Evolutionary conservation across 108 stramenopile species (phyloP), one percentile per base, ranked within the genome.

Genomic region (Aurantiochytrium sp.): DNA sequence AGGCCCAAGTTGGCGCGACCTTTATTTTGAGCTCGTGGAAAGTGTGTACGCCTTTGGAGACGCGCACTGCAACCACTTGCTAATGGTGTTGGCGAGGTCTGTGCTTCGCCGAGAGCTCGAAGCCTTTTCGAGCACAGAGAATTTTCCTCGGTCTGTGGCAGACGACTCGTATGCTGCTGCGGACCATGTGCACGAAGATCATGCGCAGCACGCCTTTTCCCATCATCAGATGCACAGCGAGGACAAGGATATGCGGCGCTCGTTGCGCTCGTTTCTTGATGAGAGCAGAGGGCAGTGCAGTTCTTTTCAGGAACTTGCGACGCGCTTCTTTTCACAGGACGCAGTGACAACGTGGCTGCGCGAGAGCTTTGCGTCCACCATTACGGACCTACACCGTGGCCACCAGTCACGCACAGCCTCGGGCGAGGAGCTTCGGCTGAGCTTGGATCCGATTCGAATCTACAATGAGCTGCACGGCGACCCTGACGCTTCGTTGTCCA

Each of bases 21-120:
- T 83, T 55, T 83, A 83, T 23, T 83, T 83, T 83, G 76, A 83
- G 45, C 51, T 83, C 14, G 45, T 83, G 18, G 76, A 83, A 35
- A 53, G 76, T 45, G 76, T 83, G 6, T 83, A 83, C 23, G 28
- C 12, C 49, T 53, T 83, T 47, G 76, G 76, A 25, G 76, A 83
- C 76, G 19, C 76, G n/a, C 76, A 83, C 4, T 83, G 49, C 45
- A 45, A 83, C 25, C 76, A 83, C 1, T 23, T 83, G 51, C 6
- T 35, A 0, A 12, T 83, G n/a, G 49, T 83, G 0, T 23, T 83
- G 2, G 76, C 76, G 23, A 43, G 76, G 28, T 47, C n/a, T 12
- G 51, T 83, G n/a, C 51, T 83, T 8, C 76, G 76, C 19, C n/a
- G 19, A 18, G 76, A 83, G 23, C 45, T 83, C 8, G 76, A 47